Base-by-base conservation (phyloP, 768 basidiomycete genomes). In the Boletales sp. region DNA sequence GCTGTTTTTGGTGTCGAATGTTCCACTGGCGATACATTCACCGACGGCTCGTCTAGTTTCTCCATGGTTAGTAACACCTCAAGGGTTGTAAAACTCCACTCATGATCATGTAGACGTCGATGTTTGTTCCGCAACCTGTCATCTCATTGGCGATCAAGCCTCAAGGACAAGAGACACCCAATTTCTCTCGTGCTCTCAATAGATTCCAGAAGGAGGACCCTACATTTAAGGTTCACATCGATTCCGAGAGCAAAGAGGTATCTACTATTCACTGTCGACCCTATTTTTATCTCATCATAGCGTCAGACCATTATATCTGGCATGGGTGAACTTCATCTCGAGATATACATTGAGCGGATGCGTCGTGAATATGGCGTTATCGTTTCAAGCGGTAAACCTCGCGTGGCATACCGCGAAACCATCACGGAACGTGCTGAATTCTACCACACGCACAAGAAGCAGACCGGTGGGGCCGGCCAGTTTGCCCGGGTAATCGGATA, bases 321-420 rank as follows among this genome's bases (percentile, higher is more conserved):
- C 18, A 99, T 99, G 97, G 97, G 97, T 21, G 97, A 99, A 69
- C 82, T 99, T 15, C 97, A 99, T 66, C 81, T 99, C 19, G 97
- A 99, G 64, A 95, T 99, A 63, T 98, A 99, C 71, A 94, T 97
- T 52, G 97, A 99, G 67, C 91, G 97, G 36, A 97, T 99, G 94
- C 86, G 84, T 59, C 89, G 97, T 45, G 97, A 99, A 71, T 99
- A 99, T 71, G 90, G 89, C 48, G 90, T 93, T 17, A 84, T 90
- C 38, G 97, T 93, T 62, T 78, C 83, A 14, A 97, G 95, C 8
- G 95, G 95, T 51, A 94, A 94, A 69, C 97, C 97, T 12, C 88
- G 88, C 18, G 97, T 99, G 41, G 94, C 94, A 4, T 99, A 92
- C 79, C 83, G 95, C 40, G 97, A 99, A 73, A 94, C 97, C 2